Conservation (phyloP, 306 rosid genomes). For the Citrullus colocynthis region DNA sequence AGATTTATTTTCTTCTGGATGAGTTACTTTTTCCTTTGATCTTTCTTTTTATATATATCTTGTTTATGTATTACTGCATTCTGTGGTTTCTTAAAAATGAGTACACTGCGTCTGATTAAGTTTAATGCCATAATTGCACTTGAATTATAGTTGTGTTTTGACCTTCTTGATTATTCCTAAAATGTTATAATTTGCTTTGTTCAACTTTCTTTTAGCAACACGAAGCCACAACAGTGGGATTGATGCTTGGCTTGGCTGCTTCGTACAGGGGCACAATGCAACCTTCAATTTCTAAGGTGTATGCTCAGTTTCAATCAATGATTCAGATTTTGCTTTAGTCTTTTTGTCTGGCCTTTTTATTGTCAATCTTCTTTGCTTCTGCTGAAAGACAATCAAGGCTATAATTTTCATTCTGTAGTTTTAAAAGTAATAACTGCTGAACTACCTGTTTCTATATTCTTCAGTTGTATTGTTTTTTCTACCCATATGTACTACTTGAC, state of each 20-base stretch:
- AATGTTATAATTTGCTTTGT: conserved; percentile 12
- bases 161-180: background rate
- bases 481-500: background rate
- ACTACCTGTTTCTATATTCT: background rate
- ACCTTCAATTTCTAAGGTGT: conserved; percentile 81
- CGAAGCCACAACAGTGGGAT: conserved; percentile 81
- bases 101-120: background rate
- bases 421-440: background rate
- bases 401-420: background rate
- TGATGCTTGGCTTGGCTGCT: conserved; percentile 96
- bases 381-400: background rate
- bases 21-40: background rate
- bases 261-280: conserved; percentile 94
- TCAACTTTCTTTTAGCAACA: conserved; percentile 52
- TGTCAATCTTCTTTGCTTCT: background rate
- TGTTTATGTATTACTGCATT: background rate
- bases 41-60: background rate
- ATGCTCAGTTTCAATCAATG: background rate
- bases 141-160: background rate
- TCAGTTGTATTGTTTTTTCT: background rate
- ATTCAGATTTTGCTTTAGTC: background rate
- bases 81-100: background rate
- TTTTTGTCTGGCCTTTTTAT: background rate
- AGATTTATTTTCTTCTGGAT: background rate
- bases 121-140: background rate